phyloP scores from a whole-genome alignment of 2,329 filamentous ascomycete species.

The Lasiodiplodia citricola region DNA sequence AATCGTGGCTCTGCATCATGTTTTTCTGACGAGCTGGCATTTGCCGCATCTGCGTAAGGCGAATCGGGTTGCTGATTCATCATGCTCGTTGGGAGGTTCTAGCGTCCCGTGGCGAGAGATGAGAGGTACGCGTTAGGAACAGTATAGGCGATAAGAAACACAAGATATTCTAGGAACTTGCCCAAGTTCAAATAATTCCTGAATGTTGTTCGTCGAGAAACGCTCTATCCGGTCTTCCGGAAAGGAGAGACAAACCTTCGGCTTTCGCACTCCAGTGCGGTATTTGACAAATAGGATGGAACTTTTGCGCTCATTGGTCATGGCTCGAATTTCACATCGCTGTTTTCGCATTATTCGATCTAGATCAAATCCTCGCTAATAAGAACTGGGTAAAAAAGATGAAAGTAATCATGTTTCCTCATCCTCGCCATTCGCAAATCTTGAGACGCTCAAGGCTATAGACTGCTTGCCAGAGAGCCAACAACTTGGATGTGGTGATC shows the following conservation, averaged over 20 bases:
- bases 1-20: neutral
- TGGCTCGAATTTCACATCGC: neutral
- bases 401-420: neutral
- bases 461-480: neutral
- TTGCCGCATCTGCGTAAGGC: neutral
- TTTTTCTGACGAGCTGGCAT: neutral
- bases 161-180: neutral
- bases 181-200: neutral
- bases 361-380: neutral
- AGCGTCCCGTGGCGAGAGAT: neutral
- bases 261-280: neutral
- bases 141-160: neutral
- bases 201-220: neutral
- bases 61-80: neutral
- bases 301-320: neutral
- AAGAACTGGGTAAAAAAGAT: neutral
- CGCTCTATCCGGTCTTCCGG: neutral
- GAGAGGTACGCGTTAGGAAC: neutral
- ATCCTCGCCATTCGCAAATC: neutral
- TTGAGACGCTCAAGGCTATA: neutral
- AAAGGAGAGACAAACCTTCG: neutral
- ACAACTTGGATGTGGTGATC: neutral
- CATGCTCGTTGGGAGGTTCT: neutral
- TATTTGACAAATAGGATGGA: neutral
- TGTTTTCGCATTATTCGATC: neutral